Percentiles rank a stretch among this genome's conserved stretches.
Conservation (phyloP, 108 stramenopile species). For the Aurantiochytrium sp. region DNA sequence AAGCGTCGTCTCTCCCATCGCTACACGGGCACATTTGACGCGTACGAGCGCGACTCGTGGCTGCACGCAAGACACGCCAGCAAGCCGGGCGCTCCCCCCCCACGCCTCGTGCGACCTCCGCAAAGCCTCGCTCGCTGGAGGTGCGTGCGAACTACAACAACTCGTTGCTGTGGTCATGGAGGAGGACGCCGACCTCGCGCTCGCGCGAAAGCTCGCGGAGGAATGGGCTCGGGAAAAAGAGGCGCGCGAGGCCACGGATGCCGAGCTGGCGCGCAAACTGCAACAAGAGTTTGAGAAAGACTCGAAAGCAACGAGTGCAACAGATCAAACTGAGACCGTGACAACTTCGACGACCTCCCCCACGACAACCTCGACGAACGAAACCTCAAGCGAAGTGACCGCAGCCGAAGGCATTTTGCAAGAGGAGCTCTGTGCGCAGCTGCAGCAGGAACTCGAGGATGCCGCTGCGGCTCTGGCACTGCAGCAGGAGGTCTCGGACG, state of each 20-base stretch:
- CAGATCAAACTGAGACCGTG: background rate
- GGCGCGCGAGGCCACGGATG: background rate
- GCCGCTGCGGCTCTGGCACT: background rate
- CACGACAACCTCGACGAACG: background rate
- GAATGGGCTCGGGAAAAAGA: background rate
- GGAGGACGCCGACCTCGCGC: background rate
- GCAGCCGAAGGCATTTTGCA: background rate
- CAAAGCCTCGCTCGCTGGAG: too few relatives aligned
- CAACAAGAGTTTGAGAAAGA: background rate
- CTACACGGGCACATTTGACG: too few relatives aligned
- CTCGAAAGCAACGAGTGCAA: background rate
- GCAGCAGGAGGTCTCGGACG: background rate
- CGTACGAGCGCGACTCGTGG: too few relatives aligned
- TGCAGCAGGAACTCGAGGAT: slow-evolving; percentile 2
- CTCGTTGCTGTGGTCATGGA: background rate
- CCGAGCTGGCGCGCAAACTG: background rate
- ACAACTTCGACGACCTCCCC: background rate
- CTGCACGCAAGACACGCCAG: too few relatives aligned
- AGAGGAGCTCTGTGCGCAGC: background rate
- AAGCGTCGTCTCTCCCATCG: too few relatives aligned
- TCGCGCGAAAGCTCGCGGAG: background rate
- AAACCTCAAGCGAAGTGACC: background rate
- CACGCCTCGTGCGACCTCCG: too few relatives aligned
- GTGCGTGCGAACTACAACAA: too few relatives aligned
- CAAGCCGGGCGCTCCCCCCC: too few relatives aligned